Percentiles rank a stretch among this genome's conserved stretches.
phyloP scores from a whole-genome alignment of 1,284 basidiomycete species.

The Cryptococcus wingfieldii region DNA sequence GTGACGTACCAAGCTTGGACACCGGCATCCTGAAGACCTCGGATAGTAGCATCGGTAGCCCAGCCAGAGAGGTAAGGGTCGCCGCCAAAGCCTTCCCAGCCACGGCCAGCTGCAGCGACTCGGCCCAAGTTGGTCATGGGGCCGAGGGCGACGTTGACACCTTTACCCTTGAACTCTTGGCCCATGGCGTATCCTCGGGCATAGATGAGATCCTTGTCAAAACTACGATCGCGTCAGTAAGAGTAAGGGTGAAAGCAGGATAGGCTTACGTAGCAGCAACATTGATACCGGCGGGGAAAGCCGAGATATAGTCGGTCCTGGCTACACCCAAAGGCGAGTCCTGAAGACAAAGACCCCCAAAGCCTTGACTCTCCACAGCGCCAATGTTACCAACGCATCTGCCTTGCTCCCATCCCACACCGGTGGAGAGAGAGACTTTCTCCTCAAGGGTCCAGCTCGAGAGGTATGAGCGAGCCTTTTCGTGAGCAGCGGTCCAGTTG shows the following conservation, averaged over 20 bases:
- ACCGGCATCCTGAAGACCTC: constrained; percentile 67
- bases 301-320: constrained; percentile 60
- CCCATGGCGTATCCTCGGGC: constrained; percentile 71
- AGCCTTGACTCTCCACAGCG: constrained; percentile 59
- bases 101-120: constrained; percentile 63
- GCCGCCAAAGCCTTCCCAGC: constrained; percentile 77
- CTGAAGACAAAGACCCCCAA: constrained; percentile 64
- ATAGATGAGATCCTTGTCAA: constrained; percentile 68
- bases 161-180: constrained; percentile 70
- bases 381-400: constrained; percentile 67
- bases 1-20: constrained; percentile 54
- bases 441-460: constrained; percentile 50
- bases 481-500: constrained; percentile 31
- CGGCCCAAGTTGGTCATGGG: constrained; percentile 54
- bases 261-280: constrained; percentile 59
- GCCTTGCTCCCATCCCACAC: constrained; percentile 44
- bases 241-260: not conserved
- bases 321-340: constrained; percentile 58
- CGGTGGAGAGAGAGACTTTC: constrained; percentile 51
- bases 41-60: constrained; percentile 66
- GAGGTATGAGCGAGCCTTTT: constrained; percentile 44
- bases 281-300: constrained; percentile 72
- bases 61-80: constrained; percentile 64
- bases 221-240: constrained; percentile 39
- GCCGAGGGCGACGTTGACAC: constrained; percentile 67